Evolutionary conservation across 305 asterid genomes (phyloP), one percentile per base, ranked within the genome.

Genomic region (Fraxinus latifolia): DNA sequence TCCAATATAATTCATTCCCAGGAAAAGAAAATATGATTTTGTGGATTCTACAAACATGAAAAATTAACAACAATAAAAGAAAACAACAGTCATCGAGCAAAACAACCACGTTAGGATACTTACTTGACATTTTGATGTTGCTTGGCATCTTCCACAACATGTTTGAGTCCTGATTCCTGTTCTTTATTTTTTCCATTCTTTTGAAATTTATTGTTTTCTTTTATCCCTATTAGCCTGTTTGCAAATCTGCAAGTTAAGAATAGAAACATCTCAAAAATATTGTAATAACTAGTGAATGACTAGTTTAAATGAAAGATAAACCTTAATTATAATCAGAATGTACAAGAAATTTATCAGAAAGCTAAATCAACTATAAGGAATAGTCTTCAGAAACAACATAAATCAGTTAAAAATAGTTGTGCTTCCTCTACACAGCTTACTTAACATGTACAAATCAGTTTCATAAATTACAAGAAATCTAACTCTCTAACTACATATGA

Each of bases 151-250:
- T 85, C 83, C 78, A 94, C 99, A 0, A 96, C 94, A 17, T 83
- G 90, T 85, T 87, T 93, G 74, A 96, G 89, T 72, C 99, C 99
- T 3, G 97, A 78, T 44, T 86, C 97, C 7, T 83, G 92, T 34
- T 83, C 94, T n/a, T 85, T 87, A 19, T 78, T 77, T 79, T 83
- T 62, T 32, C 77, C 87, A 12, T 92, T 90, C 88, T 90, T 93
- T 78, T 94, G 92, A 87, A 96, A 96, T 80, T 96, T 96, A 34
- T 81, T 83, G 31, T 96, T 96, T 85, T 96, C 99, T 84, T 94
- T 96, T 42, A 96, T 94, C 84, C 99, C 99, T 2, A 90, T 93
- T 79, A 96, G 91, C 86, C 99, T 92, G 91, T 89, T 93, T 3
- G 99, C 97, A 78, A 96, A 96, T 88, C 99, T 95, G 90, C 83